Evolutionary conservation across 345 rosid genomes (phyloP).

Genomic region (Bruguiera gymnorhiza): DNA sequence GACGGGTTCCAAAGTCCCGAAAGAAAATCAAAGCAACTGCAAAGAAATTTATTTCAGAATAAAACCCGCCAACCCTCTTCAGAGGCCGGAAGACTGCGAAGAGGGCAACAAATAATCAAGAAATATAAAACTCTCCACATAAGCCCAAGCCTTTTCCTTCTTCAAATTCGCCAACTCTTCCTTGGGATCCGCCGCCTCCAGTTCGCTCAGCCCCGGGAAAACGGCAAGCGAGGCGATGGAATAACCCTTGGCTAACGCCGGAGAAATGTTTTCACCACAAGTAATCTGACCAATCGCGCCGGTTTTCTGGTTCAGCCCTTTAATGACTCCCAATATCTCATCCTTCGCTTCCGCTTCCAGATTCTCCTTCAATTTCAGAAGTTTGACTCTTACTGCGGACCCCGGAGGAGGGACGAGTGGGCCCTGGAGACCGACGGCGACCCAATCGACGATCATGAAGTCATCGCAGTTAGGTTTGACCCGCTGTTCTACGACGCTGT

Average conservation of each 20-base stretch:
- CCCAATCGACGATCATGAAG: constrained; percentile 79
- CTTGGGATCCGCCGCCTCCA: constrained; percentile 41
- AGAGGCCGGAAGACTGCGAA: constrained; percentile 26
- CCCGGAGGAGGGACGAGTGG: constrained; percentile 33
- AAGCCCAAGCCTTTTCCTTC: constrained; percentile 51
- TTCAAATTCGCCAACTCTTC: constrained; percentile 37
- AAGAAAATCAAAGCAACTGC: no score
- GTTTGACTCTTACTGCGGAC: constrained; percentile 34
- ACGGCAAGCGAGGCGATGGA: constrained; percentile 57
- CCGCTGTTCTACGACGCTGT: constrained; percentile 46
- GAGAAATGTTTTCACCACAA: constrained; percentile 72
- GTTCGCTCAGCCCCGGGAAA: constrained; percentile 40
- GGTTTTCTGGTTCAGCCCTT: constrained; percentile 40
- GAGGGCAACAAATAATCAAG: constrained; percentile 50
- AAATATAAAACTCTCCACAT: constrained; percentile 54
- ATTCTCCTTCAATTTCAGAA: constrained; percentile 56
- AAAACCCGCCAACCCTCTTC: background rate
- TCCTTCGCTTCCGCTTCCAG: constrained; percentile 32
- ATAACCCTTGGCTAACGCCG: constrained; percentile 66
- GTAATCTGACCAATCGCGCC: constrained; percentile 45
- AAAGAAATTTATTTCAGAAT: no score
- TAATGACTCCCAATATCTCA: constrained; percentile 46
- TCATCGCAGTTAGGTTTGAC: constrained; percentile 67
- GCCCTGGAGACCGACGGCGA: constrained; percentile 35
- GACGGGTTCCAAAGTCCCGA: no score